Evolutionary conservation across 1,139 yeast species (phyloP), one percentile per base, ranked within the genome.

Genomic region (Yamadazyma blattariae): DNA sequence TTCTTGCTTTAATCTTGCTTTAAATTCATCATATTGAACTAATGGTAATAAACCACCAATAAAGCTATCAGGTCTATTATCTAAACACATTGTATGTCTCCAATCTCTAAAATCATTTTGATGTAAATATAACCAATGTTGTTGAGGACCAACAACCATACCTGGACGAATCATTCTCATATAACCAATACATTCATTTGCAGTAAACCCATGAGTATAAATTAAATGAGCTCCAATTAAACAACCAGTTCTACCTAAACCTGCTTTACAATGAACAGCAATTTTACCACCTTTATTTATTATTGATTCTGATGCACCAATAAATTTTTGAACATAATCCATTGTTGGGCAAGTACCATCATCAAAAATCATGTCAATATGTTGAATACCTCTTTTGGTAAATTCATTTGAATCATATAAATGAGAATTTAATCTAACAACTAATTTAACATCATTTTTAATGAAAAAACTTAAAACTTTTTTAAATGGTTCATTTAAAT

Each of bases 71-170:
- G 96, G 83, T 31, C 71, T 63, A 48, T 70, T 78, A 46, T 82
- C 88, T 38, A 87, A 60, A n/a, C 80, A 78, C 96, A 87, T 89
- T 7, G 97, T 89, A 51, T 82, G 85, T 56, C 90, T 77, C 97
- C 98, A 92, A 50, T 89, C 96, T 50, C 97, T 75, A 60, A 92
- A 92, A 49, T 89, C 96, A 57, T 89, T 84, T 60, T 92, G 98
- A 57, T 92, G 96, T 48, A 92, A 74, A 54, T 92, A 94, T 37
- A 92, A 71, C 98, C 98, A 92, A 63, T 92, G 98, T 56, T 92
- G 98, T 59, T 92, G 98, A 2, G 98, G 98, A 0, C 98, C 98
- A 25, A 92, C 98, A 12, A 92, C 97, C 98, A 92, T 92, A 22
- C 98, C 98, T 0, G 98, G 98, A 47, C 98, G 77, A 46, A 92